Evolutionary conservation across 225 moss, liverwort and hornwort species (phyloP).

Genomic region (Marchantia paleacea): DNA sequence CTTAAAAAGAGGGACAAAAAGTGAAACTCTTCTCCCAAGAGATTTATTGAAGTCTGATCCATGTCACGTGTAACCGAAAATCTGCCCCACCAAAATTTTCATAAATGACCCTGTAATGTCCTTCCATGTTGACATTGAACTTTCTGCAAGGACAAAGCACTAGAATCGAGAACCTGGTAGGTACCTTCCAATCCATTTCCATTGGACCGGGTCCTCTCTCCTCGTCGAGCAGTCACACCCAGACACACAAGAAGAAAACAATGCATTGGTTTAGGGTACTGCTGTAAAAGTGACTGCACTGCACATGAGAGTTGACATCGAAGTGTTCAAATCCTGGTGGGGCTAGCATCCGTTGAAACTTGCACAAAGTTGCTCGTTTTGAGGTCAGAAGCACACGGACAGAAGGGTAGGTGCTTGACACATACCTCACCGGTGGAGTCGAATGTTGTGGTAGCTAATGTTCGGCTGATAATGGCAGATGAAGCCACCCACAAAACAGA

Average conservation of each 20-base stretch:
- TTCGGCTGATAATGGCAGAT: background rate
- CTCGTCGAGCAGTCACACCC: background rate
- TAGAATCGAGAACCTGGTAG: background rate
- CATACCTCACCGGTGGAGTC: background rate
- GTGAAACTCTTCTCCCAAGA: background rate
- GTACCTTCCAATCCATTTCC: background rate
- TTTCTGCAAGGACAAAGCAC: background rate
- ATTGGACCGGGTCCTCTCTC: background rate
- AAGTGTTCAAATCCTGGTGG: background rate
- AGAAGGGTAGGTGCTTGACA: background rate
- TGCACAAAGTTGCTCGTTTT: background rate
- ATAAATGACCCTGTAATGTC: background rate
- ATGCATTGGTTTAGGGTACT: background rate
- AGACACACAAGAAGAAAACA: background rate
- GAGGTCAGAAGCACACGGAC: background rate
- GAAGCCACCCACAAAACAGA: background rate
- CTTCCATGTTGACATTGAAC: constrained; percentile 4
- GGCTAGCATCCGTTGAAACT: background rate
- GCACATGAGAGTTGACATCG: background rate
- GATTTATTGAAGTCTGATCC: background rate
- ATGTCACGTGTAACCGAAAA: background rate
- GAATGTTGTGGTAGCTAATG: background rate
- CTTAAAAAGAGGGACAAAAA: background rate
- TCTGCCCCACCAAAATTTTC: background rate
- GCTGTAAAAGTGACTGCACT: background rate